Base-by-base conservation (phyloP, 768 basidiomycete species). In the Tricholoma sp. region DNA sequence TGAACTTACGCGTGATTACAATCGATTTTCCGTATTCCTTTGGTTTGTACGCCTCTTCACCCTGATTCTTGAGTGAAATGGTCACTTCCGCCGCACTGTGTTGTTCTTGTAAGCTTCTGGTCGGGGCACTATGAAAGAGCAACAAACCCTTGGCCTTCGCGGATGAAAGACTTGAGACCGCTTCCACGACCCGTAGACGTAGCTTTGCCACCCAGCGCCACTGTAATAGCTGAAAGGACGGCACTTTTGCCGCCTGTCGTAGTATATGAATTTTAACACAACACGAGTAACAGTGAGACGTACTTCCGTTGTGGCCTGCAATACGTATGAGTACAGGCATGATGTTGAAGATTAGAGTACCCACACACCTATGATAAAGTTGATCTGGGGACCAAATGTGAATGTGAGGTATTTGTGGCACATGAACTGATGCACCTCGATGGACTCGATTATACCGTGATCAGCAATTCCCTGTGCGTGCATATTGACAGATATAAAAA, bases 371-470 rank as follows among this genome's bases (percentile, higher is more conserved):
- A 96, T 96, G 63, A 99, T 91, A 67, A 98, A 98, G 73, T 98
- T 99, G 67, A 99, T 91, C 70, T 95, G 92, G 8, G 90, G 88
- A 0, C 94, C 93, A 61, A 98, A 93, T 2, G 81, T 79, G 71
- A 97, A 91, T 1, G 80, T 85, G 46, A 94, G 77, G 71, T 80
- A 86, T 68, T 85, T 81, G 73, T 98, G 95, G 71, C 94, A 97
- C 94, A 98, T 96, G 74, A 98, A 98, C 67, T 98, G 88, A 66
- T 85, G 80, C 83, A 93, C 84, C 66, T 94, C 88, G 43, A 97
- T 82, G 32, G 80, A 78, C 63, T 92, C 88, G 59, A 98, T 90
- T 62, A 98, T 86, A 4, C 95, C 96, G 64, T 87, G 83, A 52
- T 95, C 88, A 5, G 94, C 91, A 47, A 91, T 77, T 12, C 78